Evolutionary conservation across 208 protist species (phyloP).

Genomic region (Trypanosoma conorhini): DNA sequence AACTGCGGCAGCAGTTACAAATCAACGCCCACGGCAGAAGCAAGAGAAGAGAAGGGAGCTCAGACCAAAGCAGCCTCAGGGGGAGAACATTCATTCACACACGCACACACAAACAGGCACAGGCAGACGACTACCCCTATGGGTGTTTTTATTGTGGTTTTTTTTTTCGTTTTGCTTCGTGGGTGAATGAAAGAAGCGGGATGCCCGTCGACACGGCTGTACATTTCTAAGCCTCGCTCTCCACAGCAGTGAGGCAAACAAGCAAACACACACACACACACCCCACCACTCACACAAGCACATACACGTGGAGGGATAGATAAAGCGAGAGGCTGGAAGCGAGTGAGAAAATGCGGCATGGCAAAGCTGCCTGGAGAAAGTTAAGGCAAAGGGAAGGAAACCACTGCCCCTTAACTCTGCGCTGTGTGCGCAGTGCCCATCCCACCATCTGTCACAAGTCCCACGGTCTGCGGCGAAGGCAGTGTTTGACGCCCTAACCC

Average conservation of each 20-base stretch:
- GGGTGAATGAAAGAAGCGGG: not conserved
- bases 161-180: not conserved
- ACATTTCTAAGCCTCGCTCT: not conserved
- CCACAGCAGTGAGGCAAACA: constrained; percentile 1
- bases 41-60: not conserved
- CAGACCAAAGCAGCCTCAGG: not conserved
- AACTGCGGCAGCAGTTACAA: not conserved
- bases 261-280: constrained; percentile 20
- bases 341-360: not conserved
- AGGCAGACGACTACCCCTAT: not conserved
- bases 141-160: not conserved
- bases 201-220: not conserved
- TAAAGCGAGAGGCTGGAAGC: too few species aligned
- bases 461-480: not conserved
- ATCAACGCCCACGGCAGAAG: not conserved
- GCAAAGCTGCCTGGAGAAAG: not conserved
- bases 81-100: too few species aligned
- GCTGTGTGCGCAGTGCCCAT: not conserved
- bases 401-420: not conserved
- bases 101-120: not conserved
- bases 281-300: constrained; percentile 12
- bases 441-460: not conserved
- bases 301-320: not conserved
- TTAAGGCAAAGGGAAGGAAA: not conserved
- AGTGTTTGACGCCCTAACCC: not conserved